Base-by-base conservation (phyloP, 2,329 filamentous ascomycete species). In the Sporothrix brunneoviolacea region DNA sequence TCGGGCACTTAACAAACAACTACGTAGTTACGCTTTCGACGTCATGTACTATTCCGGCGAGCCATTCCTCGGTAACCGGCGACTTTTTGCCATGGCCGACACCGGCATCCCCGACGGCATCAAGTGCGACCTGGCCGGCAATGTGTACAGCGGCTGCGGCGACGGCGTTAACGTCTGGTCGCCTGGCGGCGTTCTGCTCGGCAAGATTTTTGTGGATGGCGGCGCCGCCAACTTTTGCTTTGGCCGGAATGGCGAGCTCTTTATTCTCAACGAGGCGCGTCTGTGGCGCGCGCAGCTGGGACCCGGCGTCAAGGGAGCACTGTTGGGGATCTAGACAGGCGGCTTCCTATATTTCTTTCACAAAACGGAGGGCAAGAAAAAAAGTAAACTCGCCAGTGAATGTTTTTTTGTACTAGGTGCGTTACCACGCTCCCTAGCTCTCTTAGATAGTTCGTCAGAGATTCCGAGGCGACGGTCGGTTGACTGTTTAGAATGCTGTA, bases 21-120 rank as follows among this genome's bases (percentile, higher is more conserved):
- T n/a, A n/a, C n/a, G n/a, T n/a, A n/a, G n/a, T n/a, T 55, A 77
- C 48, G 72, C 74, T 0, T 77, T 71, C 50, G 74, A 78, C 57
- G 60, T 79, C 6, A 53, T 65, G 2, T 59, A 45, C 2, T 61
- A 64, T 18, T 56, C 61, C 13, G 64, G 59, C 4, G 61, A 67
- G 10, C 67, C 67, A 0, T 73, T 73, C 48, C 62, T 80, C 5
- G 57, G 58, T 1, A 77, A 78, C 57, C 70, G 70, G 43, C 70
- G 75, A 16, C 59, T 78, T 0, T 81, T 82, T 55, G 71, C 77
- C 4, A 73, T 71, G 55, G 69, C 70, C 2, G 66, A 69, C 37
- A 63, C 62, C 0, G 74, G 74, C 0, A 66, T 72, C 8, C 75
- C 77, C 0, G 65, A 57, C 54, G 67, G 64, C 30, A 67, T 75